These are phyloP conservation scores for Wickerhamomyces rabaulensis DNA, from an alignment of 805 yeast genomes.

Conservation along the genomic window DNA sequence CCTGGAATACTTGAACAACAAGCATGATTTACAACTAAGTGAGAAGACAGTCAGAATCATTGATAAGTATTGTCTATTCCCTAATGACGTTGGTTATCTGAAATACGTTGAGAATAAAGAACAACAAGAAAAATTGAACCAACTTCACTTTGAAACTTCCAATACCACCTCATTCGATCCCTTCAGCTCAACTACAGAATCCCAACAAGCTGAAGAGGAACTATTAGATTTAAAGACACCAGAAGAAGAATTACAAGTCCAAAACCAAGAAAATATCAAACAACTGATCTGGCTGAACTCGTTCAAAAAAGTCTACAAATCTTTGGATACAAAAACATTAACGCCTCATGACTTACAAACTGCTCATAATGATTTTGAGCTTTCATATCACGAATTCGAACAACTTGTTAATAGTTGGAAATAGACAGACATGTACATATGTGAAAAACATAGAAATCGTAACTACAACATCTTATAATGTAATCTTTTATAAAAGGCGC, in stretches of 20 bases:
- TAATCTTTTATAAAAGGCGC: background rate
- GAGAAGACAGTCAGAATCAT: background rate
- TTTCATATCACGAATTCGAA: background rate
- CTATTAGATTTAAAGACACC: background rate
- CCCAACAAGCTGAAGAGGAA: background rate
- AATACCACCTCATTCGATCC: constrained; percentile 1
- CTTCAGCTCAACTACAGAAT: background rate
- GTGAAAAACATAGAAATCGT: background rate
- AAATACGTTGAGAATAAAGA: background rate
- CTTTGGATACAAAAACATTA: background rate
- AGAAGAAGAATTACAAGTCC: background rate
- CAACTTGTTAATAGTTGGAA: background rate
- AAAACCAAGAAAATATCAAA: background rate
- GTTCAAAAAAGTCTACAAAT: background rate
- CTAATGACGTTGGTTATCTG: background rate
- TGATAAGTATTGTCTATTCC: background rate
- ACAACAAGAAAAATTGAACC: background rate
- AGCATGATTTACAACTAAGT: constrained; percentile 11
- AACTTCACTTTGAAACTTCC: background rate
- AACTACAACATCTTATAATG: background rate
- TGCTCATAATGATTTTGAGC: background rate
- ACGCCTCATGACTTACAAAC: background rate
- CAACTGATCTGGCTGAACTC: background rate
- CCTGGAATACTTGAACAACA: constrained; percentile 18
- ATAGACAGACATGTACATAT: background rate